Evolutionary conservation across 768 basidiomycete genomes (phyloP).

Genomic region (Serendipita indica): DNA sequence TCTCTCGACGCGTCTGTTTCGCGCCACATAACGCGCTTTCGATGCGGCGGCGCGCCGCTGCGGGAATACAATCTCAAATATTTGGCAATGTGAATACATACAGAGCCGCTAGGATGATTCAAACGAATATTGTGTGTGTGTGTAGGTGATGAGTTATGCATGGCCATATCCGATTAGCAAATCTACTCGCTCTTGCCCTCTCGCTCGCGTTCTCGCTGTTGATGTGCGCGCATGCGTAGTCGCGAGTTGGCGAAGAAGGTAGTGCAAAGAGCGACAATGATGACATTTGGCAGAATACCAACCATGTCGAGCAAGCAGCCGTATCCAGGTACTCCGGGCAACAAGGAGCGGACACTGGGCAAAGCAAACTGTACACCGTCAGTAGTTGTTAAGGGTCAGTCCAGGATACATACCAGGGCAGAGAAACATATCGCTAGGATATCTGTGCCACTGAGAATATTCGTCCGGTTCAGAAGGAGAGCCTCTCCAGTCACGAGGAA

Average conservation of each 20-base stretch:
- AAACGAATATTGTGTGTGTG: too few species aligned
- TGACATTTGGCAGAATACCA: conserved; percentile 6
- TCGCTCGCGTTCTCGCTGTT: too few species aligned
- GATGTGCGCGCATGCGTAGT: neutral
- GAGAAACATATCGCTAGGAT: conserved; percentile 2
- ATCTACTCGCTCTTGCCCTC: too few species aligned
- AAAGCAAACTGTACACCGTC: neutral
- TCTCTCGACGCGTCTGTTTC: too few species aligned
- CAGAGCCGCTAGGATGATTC: too few species aligned
- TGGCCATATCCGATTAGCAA: too few species aligned
- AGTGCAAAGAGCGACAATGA: neutral
- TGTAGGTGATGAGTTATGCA: too few species aligned
- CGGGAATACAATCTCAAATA: too few species aligned
- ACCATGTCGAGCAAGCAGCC: neutral
- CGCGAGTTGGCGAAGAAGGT: neutral
- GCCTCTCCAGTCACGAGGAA: conserved; percentile 5
- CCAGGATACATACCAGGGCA: neutral
- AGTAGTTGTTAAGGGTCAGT: neutral
- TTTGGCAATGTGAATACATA: too few species aligned
- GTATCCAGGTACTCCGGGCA: neutral
- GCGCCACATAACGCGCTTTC: too few species aligned
- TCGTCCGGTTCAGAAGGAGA: neutral
- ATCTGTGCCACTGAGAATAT: neutral
- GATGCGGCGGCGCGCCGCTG: too few species aligned
- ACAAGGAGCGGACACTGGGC: neutral